Percentiles rank a stretch among this genome's conserved stretches.
phyloP scores from a whole-genome alignment of 2,329 filamentous ascomycete species.

The Pseudogymnoascus sp. region DNA sequence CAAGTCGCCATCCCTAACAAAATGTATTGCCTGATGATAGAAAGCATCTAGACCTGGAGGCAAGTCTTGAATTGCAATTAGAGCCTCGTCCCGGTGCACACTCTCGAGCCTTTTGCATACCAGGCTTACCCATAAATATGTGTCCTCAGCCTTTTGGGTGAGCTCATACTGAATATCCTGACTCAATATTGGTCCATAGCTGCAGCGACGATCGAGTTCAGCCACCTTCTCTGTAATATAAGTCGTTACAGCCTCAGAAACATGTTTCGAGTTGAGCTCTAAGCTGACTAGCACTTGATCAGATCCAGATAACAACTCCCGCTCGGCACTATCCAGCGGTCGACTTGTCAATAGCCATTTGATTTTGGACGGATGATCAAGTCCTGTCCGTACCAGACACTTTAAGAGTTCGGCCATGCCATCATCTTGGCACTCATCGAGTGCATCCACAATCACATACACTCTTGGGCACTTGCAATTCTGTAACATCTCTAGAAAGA shows the following conservation, averaged over 20 bases:
- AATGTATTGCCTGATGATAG: slow-evolving; percentile 21
- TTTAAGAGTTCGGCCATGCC: slow-evolving; percentile 5
- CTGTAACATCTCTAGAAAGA: slow-evolving; percentile 10
- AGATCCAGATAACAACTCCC: slow-evolving; percentile 19
- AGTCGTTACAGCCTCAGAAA: slow-evolving; percentile 18
- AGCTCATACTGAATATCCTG: slow-evolving; percentile 10
- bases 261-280: slow-evolving; percentile 17
- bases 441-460: slow-evolving; percentile 17
- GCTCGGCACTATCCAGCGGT: slow-evolving; percentile 21
- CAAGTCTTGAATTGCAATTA: slow-evolving; percentile 18
- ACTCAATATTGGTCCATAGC: slow-evolving; percentile 14
- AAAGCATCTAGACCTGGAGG: slow-evolving; percentile 21
- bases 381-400: slow-evolving; percentile 14
- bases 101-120: slow-evolving; percentile 23
- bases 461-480: slow-evolving; percentile 11
- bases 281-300: slow-evolving; percentile 19
- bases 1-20: slow-evolving; percentile 15
- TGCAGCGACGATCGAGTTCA: slow-evolving; percentile 17
- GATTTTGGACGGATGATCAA: slow-evolving; percentile 19
- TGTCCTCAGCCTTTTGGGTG: slow-evolving; percentile 20
- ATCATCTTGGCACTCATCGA: slow-evolving; percentile 17
- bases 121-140: slow-evolving; percentile 26
- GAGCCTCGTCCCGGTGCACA: slow-evolving; percentile 10
- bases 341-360: slow-evolving; percentile 29
- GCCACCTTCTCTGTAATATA: slow-evolving; percentile 20